A percentile compares a stretch with the other conserved stretches of the same genome.
These are phyloP conservation scores for Elsinoe arachidis DNA, from an alignment of 2,329 filamentous ascomycete genomes.

Conservation along the genomic window DNA sequence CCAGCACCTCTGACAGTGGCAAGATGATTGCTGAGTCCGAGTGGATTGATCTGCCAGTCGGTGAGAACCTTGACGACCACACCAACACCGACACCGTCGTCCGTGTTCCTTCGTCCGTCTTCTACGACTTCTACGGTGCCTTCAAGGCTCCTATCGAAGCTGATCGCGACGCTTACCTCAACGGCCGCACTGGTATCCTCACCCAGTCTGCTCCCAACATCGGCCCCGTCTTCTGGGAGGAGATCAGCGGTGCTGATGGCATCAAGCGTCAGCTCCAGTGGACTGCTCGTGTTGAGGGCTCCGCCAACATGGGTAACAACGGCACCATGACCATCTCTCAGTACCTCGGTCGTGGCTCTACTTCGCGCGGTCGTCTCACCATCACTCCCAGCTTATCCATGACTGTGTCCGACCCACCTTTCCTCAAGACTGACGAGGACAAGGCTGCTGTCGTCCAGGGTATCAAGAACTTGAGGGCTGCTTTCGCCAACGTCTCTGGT, in stretches of 20 bases:
- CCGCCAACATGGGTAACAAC: constrained; percentile 36
- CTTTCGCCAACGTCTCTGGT: constrained; percentile 45
- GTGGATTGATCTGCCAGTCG: constrained; percentile 46
- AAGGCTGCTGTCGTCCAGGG: constrained; percentile 55
- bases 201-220: constrained; percentile 59
- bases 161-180: constrained; percentile 36
- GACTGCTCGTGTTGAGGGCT: constrained; percentile 55
- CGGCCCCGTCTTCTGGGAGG: constrained; percentile 54
- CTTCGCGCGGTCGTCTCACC: constrained; percentile 53
- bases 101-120: constrained; percentile 43
- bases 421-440: constrained; percentile 50
- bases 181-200: constrained; percentile 49
- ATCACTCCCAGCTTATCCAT: constrained; percentile 52
- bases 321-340: constrained; percentile 36
- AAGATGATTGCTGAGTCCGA: constrained; percentile 36
- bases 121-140: constrained; percentile 59
- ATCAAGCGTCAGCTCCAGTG: constrained; percentile 57
- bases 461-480: constrained; percentile 51
- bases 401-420: constrained; percentile 38
- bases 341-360: constrained; percentile 56
- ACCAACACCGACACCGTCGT: constrained; percentile 51
- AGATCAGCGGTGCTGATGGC: constrained; percentile 49
- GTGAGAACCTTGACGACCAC: constrained; percentile 43
- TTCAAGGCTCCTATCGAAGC: constrained; percentile 38
- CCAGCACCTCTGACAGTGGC: constrained; percentile 33